Evolutionary conservation across 352 stramenopile species (phyloP), one percentile per base, ranked within the genome.

Genomic region (Globisporangium emineosum): DNA sequence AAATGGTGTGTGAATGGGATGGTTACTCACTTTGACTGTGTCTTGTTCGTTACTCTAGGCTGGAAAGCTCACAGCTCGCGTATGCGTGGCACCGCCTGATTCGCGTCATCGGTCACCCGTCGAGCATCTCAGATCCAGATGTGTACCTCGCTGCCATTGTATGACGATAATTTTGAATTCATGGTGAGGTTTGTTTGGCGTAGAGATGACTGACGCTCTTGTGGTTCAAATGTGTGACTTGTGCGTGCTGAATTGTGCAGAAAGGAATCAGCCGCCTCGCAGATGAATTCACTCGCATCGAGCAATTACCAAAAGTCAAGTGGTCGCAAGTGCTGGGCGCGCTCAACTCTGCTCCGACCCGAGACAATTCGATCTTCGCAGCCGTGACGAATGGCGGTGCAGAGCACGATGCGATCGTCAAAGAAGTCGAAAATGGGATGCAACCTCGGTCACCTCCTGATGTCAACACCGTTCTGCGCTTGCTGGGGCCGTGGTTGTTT

Each of bases 71-170:
- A 19, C 75, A 91, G 52, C 68, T 96, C 23, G 79, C 83, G 6
- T 96, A 94, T 57, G 83, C 87, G 8, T 96, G 87, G 87, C 93
- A 96, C 54, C 83, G 87, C 8, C 65, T 93, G 13, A 63, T 96
- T 10, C 87, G 87, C 13, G 83, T 96, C 10, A 89, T 96, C 15
- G 87, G 87, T 25, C 87, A 96, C 53, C 83, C 87, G 23, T 91
- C 85, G 7, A 83, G 81, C 3, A 89, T 96, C 64, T 81, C 78
- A 40, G 87, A 96, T 37, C 81, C 82, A 0, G 87, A 96, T n/a
- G 87, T 94, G 27, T 93, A 94, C 59, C 70, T 94, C 27, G 75
- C 84, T 55, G 85, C 84, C 25, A 80, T 96, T 67, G 81, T 88
- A 77, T 27, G 52, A 19, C 42, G 37, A 23, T 56, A 27, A 13